Base-by-base conservation (phyloP, 2,329 filamentous ascomycete species). In the Periconia sp. region DNA sequence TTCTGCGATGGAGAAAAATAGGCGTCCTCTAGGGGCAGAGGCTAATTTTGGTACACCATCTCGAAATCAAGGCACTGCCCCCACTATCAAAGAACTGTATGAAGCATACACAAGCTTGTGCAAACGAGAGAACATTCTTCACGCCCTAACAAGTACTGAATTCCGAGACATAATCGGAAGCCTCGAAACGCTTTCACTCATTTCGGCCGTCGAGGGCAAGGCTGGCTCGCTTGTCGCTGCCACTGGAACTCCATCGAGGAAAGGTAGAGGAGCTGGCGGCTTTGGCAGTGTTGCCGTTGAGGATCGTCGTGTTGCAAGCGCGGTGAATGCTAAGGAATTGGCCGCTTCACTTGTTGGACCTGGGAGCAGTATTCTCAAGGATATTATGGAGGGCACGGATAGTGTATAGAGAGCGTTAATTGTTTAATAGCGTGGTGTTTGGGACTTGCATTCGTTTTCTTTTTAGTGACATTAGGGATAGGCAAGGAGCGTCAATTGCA, bases 161-260 rank as follows among this genome's bases (percentile, higher is more conserved):
- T 99, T 99, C 74, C 86, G 92, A 53, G 94, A 99, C 74, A 92
- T 99, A 6, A 81, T 97, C 18, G 87, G 89, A 35, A 95, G 91
- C 63, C 76, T 99, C 49, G 94, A 99, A 77, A 94, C 92, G 0
- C 77, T 96, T 45, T 92, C 91, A 1, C 78, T 97, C 19, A 82
- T 97, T 6, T 81, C 88, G 71, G 74, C 87, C 76, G 66, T 90
- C 77, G 69, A 91, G 82, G 77, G 90, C 78, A 91, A 83, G 78
- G 88, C 79, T 47, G 89, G 85, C 44, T 90, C 82, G 59, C 87
- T 89, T 67, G 75, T 74, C 55, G 65, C 76, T 59, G 71, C 83
- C 42, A 76, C 84, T 31, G 85, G 86, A 57, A 91, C 89, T 9
- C 90, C 90, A 1, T 89, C 88, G 61, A 89, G 88, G 66, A 85